These are phyloP conservation scores for Lepidium didymum DNA, from an alignment of 345 rosid genomes.

Conservation along the genomic window DNA sequence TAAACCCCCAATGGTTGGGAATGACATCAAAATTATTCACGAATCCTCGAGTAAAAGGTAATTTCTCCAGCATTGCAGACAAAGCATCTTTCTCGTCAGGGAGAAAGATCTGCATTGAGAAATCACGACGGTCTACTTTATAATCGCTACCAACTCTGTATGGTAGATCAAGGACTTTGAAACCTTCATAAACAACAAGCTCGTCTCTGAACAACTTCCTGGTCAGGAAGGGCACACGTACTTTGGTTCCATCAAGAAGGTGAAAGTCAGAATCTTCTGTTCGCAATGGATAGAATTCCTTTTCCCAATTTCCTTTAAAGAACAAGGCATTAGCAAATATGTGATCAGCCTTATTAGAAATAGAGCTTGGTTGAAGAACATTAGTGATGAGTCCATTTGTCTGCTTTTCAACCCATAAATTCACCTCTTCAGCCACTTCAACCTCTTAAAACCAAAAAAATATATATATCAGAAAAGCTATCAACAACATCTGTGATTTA, in stretches of 20 bases:
- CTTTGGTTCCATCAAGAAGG: slow-evolving; percentile 38
- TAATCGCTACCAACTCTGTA: neutral
- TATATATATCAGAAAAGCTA: too few species aligned
- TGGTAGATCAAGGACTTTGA: neutral
- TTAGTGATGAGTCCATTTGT: slow-evolving; percentile 63
- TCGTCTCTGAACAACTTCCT: neutral
- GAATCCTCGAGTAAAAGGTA: neutral
- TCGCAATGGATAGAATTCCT: slow-evolving; percentile 37
- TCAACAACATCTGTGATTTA: too few species aligned
- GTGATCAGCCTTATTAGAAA: slow-evolving; percentile 35
- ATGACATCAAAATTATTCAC: neutral
- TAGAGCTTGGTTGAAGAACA: slow-evolving; percentile 45
- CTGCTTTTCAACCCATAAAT: slow-evolving; percentile 53
- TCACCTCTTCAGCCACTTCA: slow-evolving; percentile 21
- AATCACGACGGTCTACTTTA: neutral
- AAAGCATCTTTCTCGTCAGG: neutral
- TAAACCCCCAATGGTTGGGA: too few species aligned
- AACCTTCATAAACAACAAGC: neutral
- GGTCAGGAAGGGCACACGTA: slow-evolving; percentile 60
- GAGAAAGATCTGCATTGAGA: neutral
- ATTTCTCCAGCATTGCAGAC: neutral
- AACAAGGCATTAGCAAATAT: slow-evolving; percentile 58
- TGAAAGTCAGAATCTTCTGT: slow-evolving; percentile 46
- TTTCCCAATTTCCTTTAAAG: slow-evolving; percentile 61
- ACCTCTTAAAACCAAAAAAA: neutral